Base-by-base conservation (phyloP, 371 early-diverging fungal genomes). In the Syncephalis plumigaleata region DNA sequence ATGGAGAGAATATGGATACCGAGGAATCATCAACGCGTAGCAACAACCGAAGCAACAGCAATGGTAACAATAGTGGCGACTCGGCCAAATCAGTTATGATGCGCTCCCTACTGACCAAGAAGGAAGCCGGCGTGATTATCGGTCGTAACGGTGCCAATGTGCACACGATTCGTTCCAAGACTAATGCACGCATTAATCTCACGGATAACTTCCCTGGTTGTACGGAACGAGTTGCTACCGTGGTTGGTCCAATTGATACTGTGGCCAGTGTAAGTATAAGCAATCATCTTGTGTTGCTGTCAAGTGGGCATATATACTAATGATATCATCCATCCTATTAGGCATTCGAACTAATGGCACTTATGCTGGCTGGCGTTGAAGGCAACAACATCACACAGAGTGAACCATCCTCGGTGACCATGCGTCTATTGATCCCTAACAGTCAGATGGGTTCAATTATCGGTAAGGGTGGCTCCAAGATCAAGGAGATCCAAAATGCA, bases 91-190 rank as follows among this genome's bases (percentile, higher is more conserved):
- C 31, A 11, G 31, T 31, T 31, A 31, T 31, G 31, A 31, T 90
- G 53, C 81, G 91, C 42, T 79, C 86, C n/a, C 67, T 90, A 15
- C 81, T 90, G 17, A 71, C 82, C 22, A 81, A 88, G 56, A 86
- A 84, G 62, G 94, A 92, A 58, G 93, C 95, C 23, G 91, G 84
- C 53, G 79, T 90, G 38, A 80, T 94, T 50, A 94, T 94, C 54
- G 95, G 95, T 44, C 86, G 85, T 67, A 68, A 67, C 42, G 95
- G 95, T 27, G 75, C 72, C 50, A 84, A 84, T 64, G 80, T 92
- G 1, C 76, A 79, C 44, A 82, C 85, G 46, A 70, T 91, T 53
- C 69, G 91, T 52, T 81, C 85, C 36, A 53, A 64, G 38, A 80
- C 84, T 50, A 81, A 81, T 46, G 89, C 87, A 51, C 77, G 80